Percentiles rank a stretch among this genome's conserved stretches.
Conservation (phyloP, 192 early-diverging fungal genomes). For the Rhizoclosmatium globosum region DNA sequence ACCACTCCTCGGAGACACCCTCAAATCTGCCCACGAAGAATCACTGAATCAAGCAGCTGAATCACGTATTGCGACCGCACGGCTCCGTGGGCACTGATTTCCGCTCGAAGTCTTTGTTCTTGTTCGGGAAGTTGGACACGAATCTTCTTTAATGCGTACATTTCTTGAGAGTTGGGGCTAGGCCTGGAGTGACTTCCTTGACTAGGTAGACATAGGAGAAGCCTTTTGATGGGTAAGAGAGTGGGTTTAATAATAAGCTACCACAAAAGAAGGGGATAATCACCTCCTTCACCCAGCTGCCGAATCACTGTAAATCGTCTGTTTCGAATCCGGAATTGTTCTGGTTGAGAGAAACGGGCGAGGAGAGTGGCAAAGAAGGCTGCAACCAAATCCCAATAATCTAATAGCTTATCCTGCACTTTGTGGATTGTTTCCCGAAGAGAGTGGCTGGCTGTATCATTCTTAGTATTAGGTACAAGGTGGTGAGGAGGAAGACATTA, state of each 20-base stretch:
- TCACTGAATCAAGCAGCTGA: constrained; percentile 46
- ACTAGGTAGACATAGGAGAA: constrained; percentile 62
- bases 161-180: not conserved
- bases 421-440: not conserved
- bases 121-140: constrained; percentile 60
- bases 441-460: not conserved
- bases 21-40: constrained; percentile 25
- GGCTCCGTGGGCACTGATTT: constrained; percentile 50
- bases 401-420: not conserved
- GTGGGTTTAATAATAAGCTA: not conserved
- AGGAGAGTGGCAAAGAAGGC: constrained; percentile 37
- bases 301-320: constrained; percentile 32
- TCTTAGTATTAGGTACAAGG: too few species aligned
- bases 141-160: constrained; percentile 56
- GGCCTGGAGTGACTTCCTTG: constrained; percentile 36
- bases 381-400: not conserved
- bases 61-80: constrained; percentile 50
- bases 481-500: too few species aligned
- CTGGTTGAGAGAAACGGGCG: constrained; percentile 6
- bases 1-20: not conserved
- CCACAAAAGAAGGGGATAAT: not conserved
- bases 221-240: constrained; percentile 23
- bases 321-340: constrained; percentile 23
- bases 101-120: constrained; percentile 48
- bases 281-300: constrained; percentile 54